phyloP scores from a whole-genome alignment of 2,329 filamentous ascomycete species.

The Didymella lethalis region DNA sequence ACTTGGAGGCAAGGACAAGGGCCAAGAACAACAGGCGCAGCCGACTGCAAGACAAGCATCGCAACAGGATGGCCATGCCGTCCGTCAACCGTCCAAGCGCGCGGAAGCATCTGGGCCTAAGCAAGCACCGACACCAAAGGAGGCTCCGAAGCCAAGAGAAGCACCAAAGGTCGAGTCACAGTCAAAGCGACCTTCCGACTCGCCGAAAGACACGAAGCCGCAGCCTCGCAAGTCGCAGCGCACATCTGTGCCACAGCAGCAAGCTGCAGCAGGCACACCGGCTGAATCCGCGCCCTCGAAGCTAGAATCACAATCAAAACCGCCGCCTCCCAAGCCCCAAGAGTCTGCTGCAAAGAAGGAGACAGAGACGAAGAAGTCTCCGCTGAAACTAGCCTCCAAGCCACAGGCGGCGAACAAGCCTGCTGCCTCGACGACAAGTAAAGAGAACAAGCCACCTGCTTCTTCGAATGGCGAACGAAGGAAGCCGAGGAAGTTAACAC shows the following conservation, averaged over 20 bases:
- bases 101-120: conserved; percentile 13
- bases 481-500: conserved; percentile 40
- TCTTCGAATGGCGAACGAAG: conserved; percentile 22
- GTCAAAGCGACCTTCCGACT: conserved; percentile 17
- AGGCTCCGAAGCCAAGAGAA: conserved; percentile 27
- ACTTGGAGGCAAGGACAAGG: conserved; percentile 24
- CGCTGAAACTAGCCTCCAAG: conserved; percentile 24
- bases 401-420: conserved; percentile 21
- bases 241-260: conserved; percentile 10
- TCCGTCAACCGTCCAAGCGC: conserved; percentile 6
- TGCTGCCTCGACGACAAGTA: conserved; percentile 16
- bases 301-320: conserved; percentile 4
- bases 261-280: not conserved
- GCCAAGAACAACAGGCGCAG: conserved; percentile 16
- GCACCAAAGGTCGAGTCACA: conserved; percentile 20
- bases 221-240: conserved; percentile 17
- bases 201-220: conserved; percentile 2
- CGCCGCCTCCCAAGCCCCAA: conserved; percentile 3
- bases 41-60: conserved; percentile 19
- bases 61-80: conserved; percentile 21
- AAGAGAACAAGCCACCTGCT: conserved; percentile 29
- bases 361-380: conserved; percentile 8
- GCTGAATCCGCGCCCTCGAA: not conserved
- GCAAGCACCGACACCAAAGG: conserved; percentile 25
- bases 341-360: conserved; percentile 1